Evolutionary conservation across 2,329 filamentous ascomycete genomes (phyloP).

Genomic region (Saccharata proteae): DNA sequence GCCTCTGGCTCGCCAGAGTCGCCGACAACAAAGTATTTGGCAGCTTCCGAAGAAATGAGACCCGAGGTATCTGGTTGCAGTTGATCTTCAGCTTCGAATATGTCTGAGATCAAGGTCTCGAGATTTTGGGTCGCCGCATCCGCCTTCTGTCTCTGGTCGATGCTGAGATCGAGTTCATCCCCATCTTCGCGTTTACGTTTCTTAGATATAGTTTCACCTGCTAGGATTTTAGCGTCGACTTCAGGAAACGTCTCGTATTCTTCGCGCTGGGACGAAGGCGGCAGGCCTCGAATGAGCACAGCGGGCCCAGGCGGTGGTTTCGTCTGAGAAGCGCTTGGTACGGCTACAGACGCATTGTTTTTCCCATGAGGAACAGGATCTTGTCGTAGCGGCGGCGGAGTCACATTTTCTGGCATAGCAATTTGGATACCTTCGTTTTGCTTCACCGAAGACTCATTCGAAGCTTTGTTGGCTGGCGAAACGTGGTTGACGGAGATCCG

Average conservation of each 20-base stretch:
- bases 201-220: constrained; percentile 18
- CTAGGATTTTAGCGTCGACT: constrained; percentile 17
- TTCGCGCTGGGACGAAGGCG: constrained; percentile 25
- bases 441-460: neutral
- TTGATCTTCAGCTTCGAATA: constrained; percentile 65
- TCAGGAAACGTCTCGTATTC: constrained; percentile 29
- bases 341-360: no score
- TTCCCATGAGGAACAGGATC: no score
- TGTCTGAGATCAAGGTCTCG: constrained; percentile 53
- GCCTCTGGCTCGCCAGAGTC: constrained; percentile 46
- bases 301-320: constrained; percentile 23
- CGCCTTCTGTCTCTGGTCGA: constrained; percentile 73
- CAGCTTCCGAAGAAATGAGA: constrained; percentile 26
- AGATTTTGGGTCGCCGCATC: constrained; percentile 62
- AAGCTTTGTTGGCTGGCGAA: neutral
- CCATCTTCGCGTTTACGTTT: constrained; percentile 43
- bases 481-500: no score
- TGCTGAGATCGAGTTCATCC: constrained; percentile 45
- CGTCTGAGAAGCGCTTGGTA: neutral
- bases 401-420: no score
- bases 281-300: constrained; percentile 37
- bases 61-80: constrained; percentile 42
- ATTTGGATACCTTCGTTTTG: no score
- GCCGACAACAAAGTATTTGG: constrained; percentile 45
- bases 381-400: no score